These are phyloP conservation scores for Cnidoscolus chayamansa DNA, from an alignment of 441 rosid species.

Conservation along the genomic window DNA sequence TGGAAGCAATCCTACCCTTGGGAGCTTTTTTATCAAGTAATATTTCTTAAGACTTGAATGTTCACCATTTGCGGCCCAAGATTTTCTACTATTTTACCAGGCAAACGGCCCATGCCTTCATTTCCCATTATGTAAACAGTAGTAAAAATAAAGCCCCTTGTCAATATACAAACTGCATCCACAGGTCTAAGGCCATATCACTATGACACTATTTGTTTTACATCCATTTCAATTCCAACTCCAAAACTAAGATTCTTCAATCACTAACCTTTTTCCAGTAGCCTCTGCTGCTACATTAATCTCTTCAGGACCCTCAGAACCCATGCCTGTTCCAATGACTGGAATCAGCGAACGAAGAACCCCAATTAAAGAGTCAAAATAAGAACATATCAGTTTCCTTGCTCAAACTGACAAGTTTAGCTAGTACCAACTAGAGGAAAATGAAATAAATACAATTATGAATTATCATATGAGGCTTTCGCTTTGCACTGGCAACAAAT, in stretches of 20 bases:
- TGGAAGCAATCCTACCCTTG: not conserved
- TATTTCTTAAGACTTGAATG: not conserved
- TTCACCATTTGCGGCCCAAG: not conserved
- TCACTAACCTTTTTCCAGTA: slow-evolving; percentile 36
- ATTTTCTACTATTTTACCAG: not conserved
- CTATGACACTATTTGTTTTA: not conserved
- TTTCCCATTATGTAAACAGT: not conserved
- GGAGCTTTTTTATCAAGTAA: not conserved
- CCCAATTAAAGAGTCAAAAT: not conserved
- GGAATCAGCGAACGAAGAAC: not conserved
- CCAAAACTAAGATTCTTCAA: slow-evolving; percentile 12
- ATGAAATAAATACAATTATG: not conserved
- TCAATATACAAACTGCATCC: not conserved
- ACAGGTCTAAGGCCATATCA: not conserved
- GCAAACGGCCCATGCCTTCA: not conserved
- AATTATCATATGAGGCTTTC: not conserved
- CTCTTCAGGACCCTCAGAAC: slow-evolving; percentile 46
- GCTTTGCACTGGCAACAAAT: slow-evolving; percentile 2
- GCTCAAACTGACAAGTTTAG: slow-evolving; percentile 10
- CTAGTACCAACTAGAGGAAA: not conserved
- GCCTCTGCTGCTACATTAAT: slow-evolving; percentile 32
- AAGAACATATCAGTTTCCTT: not conserved
- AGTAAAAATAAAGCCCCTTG: not conserved
- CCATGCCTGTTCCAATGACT: slow-evolving; percentile 34
- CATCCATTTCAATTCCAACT: not conserved